These are phyloP conservation scores for Typha latifolia DNA, from an alignment of 176 grass and related monocot genomes.

Conservation along the genomic window DNA sequence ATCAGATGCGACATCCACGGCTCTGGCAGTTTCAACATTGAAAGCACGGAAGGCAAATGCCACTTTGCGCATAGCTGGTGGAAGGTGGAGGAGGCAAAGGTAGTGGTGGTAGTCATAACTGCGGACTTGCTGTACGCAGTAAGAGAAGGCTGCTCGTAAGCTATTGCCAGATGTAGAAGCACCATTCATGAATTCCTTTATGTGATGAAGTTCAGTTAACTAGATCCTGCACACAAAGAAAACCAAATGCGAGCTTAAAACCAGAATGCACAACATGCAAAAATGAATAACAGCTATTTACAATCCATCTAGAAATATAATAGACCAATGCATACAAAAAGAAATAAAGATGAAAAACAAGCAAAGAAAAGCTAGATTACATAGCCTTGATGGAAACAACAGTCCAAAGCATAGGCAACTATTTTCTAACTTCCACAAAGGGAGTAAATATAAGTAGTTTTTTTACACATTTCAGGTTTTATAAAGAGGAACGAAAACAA, in stretches of 20 bases:
- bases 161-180: slow-evolving; percentile 14
- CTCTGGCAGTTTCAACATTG: slow-evolving; percentile 75
- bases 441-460: too few relatives aligned
- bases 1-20: slow-evolving; percentile 63
- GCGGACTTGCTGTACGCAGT: slow-evolving; percentile 73
- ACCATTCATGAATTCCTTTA: slow-evolving; percentile 31
- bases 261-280: too few relatives aligned
- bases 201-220: background rate
- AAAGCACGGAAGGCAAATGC: slow-evolving; percentile 79
- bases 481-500: too few relatives aligned
- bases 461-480: too few relatives aligned
- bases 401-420: too few relatives aligned
- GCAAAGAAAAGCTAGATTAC: too few relatives aligned
- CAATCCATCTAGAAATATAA: too few relatives aligned
- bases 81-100: slow-evolving; percentile 84
- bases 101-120: slow-evolving; percentile 90
- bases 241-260: background rate
- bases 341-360: too few relatives aligned
- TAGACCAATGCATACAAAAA: too few relatives aligned
- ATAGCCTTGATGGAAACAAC: too few relatives aligned
- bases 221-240: background rate
- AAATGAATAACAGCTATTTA: too few relatives aligned
- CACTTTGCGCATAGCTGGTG: slow-evolving; percentile 48
- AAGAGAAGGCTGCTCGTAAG: slow-evolving; percentile 51
- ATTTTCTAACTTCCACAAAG: too few relatives aligned